Evolutionary conservation across 495 filamentous ascomycete genomes (phyloP), one percentile per base, ranked within the genome.

Genomic region (Daldinia grandis): DNA sequence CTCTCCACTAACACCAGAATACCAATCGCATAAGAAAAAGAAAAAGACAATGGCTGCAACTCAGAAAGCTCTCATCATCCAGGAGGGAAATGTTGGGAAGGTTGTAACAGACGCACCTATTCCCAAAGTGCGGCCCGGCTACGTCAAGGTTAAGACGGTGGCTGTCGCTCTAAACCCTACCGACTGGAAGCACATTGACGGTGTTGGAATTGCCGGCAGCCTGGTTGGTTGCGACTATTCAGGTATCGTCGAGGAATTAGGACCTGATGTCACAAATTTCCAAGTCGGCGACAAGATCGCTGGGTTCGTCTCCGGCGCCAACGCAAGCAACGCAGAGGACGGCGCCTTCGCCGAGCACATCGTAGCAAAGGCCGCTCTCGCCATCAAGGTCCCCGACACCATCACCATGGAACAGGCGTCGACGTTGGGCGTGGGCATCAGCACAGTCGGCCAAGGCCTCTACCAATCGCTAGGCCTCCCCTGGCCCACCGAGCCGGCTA

Each of bases 111-210:
- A 64, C 8, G 35, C 27, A 9, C 50, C 35, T 28, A 56, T 64
- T 33, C 33, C 61, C 25, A 64, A 64, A 25, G n/a, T 64, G 28
- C 49, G 50, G 15, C 49, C 61, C 10, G 61, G 61, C 24, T 56
- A 55, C 25, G 50, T 64, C 35, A 64, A 42, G 21, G 61, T 64
- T 9, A 64, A 64, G 50, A 64, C 63, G 0, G 90, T 85, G 0
- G 70, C 74, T 4, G 66, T 79, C 1, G 75, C 69, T 6, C 35
- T 88, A 21, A 89, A 89, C 71, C 87, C 87, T 9, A 82, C 79
- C 0, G 87, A 87, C 78, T 85, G 82, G 80, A 90, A 90, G 72
- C 79, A 84, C 62, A 62, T 86, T n/a, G 81, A 79, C 0, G 69
- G 54, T 50, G 40, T 24, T 25, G 35, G 44, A 10, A n/a, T 65